A percentile compares a stretch with the other conserved stretches of the same genome.
phyloP scores from a whole-genome alignment of 2,329 filamentous ascomycete species.

The Dothiorella sarmentorum region DNA sequence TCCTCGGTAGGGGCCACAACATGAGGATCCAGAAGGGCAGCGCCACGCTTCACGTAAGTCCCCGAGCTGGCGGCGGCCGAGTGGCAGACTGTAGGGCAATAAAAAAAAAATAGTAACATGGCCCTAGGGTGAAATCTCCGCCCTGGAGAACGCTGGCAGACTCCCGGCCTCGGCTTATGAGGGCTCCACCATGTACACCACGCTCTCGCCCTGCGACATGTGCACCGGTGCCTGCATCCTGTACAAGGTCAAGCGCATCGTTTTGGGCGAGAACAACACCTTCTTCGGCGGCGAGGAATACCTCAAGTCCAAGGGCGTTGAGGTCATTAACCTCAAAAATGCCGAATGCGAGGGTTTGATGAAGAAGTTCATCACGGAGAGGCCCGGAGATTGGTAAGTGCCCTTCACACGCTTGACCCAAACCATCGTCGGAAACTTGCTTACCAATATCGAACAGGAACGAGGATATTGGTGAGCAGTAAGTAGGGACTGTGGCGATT shows the following conservation, averaged over 20 bases:
- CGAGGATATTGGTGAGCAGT: conserved; percentile 35
- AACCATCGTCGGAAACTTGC: background rate
- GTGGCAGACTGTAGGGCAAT: conserved; percentile 17
- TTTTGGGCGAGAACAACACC: conserved; percentile 69
- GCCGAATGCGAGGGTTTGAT: conserved; percentile 65
- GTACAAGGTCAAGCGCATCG: conserved; percentile 70
- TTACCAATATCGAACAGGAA: conserved; percentile 23
- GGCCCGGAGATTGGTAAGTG: conserved; percentile 66
- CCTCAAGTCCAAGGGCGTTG: conserved; percentile 63
- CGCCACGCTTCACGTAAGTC: conserved; percentile 65
- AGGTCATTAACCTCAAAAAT: conserved; percentile 68
- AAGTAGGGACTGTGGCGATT: too few species aligned
- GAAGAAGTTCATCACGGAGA: conserved; percentile 68
- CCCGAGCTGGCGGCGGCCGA: background rate
- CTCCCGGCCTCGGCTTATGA: conserved; percentile 66
- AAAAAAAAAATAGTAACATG: conserved; percentile 1
- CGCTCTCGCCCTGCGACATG: conserved; percentile 76
- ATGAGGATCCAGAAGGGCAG: conserved; percentile 71
- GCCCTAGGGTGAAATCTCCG: conserved; percentile 67
- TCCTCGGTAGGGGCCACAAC: conserved; percentile 71
- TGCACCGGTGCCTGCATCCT: conserved; percentile 75
- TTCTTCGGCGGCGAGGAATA: conserved; percentile 72
- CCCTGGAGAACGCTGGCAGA: conserved; percentile 70
- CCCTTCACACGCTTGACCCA: background rate
- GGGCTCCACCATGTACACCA: conserved; percentile 79